Percentiles rank a stretch among this genome's conserved stretches.
phyloP scores from a whole-genome alignment of 2,329 filamentous ascomycete species.

The Phialocephala sp. region DNA sequence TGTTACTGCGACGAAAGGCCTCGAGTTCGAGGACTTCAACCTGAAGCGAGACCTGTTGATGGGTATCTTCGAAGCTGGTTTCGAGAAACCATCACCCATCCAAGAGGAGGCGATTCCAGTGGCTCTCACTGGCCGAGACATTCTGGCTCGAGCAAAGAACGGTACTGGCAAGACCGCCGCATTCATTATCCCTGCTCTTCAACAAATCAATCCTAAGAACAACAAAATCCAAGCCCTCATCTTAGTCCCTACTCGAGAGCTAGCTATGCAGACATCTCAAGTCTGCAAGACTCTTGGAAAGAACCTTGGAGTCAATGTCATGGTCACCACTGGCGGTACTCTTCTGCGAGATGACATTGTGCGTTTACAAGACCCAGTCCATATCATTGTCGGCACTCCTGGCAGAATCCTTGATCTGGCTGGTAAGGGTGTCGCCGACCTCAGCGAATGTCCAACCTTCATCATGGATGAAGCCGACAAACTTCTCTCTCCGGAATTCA shows the following conservation, averaged over 20 bases:
- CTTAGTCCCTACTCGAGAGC: slow-evolving; percentile 93
- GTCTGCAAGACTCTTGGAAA: slow-evolving; percentile 99
- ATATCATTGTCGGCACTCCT: slow-evolving; percentile 97
- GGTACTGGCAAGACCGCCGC: slow-evolving; percentile 98
- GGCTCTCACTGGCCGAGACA: slow-evolving; percentile 91
- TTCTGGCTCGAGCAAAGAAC: slow-evolving; percentile 96
- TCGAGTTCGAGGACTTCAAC: slow-evolving; percentile 97
- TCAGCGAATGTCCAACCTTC: slow-evolving; percentile 95
- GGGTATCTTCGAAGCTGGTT: slow-evolving; percentile 99
- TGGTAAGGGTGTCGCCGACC: slow-evolving; percentile 93
- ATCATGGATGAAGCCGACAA: slow-evolving; percentile 99
- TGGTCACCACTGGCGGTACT: slow-evolving; percentile 98
- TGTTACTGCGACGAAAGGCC: slow-evolving; percentile 96
- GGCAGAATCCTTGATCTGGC: slow-evolving; percentile 95
- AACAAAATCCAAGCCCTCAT: slow-evolving; percentile 97
- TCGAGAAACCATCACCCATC: slow-evolving; percentile 97
- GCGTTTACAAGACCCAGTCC: slow-evolving; percentile 89
- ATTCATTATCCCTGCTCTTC: slow-evolving; percentile 93
- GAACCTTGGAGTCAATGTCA: slow-evolving; percentile 95
- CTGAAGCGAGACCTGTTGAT: slow-evolving; percentile 95
- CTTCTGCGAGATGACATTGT: slow-evolving; percentile 96
- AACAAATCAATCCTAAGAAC: slow-evolving; percentile 96
- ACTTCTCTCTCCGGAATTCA: slow-evolving; percentile 94
- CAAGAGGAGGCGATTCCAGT: slow-evolving; percentile 99
- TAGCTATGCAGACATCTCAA: slow-evolving; percentile 97